A percentile compares a stretch with the other conserved stretches of the same genome.
phyloP scores from a whole-genome alignment of 352 stramenopile genomes.

The Thraustochytrium sp. region DNA sequence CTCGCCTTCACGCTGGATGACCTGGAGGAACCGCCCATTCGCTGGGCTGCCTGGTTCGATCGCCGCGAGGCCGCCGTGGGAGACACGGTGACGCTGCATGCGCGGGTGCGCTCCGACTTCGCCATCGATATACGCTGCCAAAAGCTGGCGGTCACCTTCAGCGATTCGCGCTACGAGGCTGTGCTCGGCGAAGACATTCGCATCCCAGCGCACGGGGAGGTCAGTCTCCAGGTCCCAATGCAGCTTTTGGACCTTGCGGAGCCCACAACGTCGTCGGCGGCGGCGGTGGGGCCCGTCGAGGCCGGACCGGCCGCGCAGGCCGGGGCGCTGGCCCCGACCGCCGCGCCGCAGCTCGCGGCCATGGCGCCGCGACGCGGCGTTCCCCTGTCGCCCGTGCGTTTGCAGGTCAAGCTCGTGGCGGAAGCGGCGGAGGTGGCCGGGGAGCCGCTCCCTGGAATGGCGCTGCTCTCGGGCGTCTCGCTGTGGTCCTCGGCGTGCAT shows the following conservation, averaged over 20 bases:
- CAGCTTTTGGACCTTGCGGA: neutral
- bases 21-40: neutral
- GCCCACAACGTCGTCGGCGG: neutral
- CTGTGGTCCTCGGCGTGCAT: neutral
- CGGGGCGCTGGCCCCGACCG: neutral
- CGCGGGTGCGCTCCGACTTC: neutral
- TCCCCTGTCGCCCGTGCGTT: neutral
- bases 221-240: neutral
- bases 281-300: neutral
- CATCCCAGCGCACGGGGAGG: neutral
- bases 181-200: neutral
- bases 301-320: neutral
- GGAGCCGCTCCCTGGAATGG: neutral
- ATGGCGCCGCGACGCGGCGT: neutral
- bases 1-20: constrained; percentile 27
- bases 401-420: constrained; percentile 30
- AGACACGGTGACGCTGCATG: neutral
- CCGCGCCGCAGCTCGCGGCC: neutral
- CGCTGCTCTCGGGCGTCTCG: constrained; percentile 14
- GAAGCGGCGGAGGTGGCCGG: neutral
- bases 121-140: neutral
- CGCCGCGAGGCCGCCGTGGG: neutral
- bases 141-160: constrained; percentile 10
- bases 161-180: constrained; percentile 28
- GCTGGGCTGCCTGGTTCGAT: constrained; percentile 16